phyloP scores from a whole-genome alignment of 1,139 yeast genomes.

The Geotrichum reessii region DNA sequence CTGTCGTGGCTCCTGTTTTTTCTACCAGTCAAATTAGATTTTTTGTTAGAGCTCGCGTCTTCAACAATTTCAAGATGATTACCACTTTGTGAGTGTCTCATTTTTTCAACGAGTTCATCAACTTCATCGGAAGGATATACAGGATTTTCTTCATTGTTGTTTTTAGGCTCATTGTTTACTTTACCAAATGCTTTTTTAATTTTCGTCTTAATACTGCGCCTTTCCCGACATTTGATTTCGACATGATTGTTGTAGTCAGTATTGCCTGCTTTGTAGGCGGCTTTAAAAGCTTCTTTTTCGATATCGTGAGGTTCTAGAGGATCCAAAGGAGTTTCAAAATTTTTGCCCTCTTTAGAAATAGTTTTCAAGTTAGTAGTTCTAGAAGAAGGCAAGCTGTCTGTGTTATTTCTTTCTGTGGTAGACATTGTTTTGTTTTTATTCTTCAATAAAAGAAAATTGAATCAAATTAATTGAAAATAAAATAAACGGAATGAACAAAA shows the following conservation, averaged over 20 bases:
- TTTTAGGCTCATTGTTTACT: background rate
- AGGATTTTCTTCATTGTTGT: background rate
- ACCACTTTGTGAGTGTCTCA: background rate
- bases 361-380: background rate
- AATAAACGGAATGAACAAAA: too few species aligned
- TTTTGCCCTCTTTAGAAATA: background rate
- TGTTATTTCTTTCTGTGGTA: background rate
- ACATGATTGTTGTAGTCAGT: conserved; percentile 5
- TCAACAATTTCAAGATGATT: background rate
- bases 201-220: background rate
- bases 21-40: background rate
- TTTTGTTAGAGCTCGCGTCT: background rate
- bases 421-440: too few species aligned
- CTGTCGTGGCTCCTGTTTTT: background rate
- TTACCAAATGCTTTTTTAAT: background rate
- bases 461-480: background rate
- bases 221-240: background rate
- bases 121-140: background rate
- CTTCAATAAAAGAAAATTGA: background rate
- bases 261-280: conserved; percentile 14
- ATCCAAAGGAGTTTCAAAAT: background rate
- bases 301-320: conserved; percentile 6
- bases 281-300: conserved; percentile 10
- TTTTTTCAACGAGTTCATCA: background rate
- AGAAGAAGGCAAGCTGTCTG: conserved; percentile 3